Evolutionary conservation across 2,329 filamentous ascomycete genomes (phyloP), one percentile per base, ranked within the genome.

Genomic region (Pseudocercospora cruenta): DNA sequence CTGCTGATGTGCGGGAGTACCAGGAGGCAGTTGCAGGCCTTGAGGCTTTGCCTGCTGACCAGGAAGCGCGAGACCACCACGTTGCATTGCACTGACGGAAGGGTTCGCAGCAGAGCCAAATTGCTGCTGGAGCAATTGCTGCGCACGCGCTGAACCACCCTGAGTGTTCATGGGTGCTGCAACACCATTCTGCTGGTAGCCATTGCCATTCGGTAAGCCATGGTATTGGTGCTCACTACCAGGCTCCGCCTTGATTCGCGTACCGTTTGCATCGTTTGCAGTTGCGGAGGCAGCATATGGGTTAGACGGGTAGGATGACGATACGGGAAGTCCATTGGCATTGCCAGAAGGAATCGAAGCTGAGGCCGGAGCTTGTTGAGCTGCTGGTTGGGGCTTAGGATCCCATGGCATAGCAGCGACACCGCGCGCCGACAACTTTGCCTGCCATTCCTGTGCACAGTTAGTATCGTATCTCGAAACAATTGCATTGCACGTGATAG

Each of bases 361-460:
- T 69, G 67, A 64, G 39, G 79, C 77, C 70, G 74, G 66, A 49
- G 65, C 45, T 49, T 70, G 70, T 39, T 68, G 70, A 19, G 60
- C 19, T 68, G 69, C 49, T 69, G 69, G 43, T 60, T 91, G 89
- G 58, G 91, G 90, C 76, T 91, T 90, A 51, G 95, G 94, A 77
- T 99, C 95, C 95, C 95, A 99, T 10, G 95, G 94, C 78, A 98
- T 97, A 64, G 87, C 84, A 66, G 95, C 95, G 68, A 98, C 90
- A 71, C 91, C 88, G 71, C 96, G 88, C 72, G 89, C 88, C 1
- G 94, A 91, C 39, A 99, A 86, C 80, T 96, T 97, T 74, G 90
- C 86, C 84, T 98, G 94, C 95, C 95, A 99, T 82, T 90, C 92
- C 94, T 98, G 77, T 60, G 36, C 14, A 2, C 33, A 26, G 64